Evolutionary conservation across 2,329 filamentous ascomycete genomes (phyloP), one percentile per base, ranked within the genome.

Genomic region (Purpureocillium lavendulum): DNA sequence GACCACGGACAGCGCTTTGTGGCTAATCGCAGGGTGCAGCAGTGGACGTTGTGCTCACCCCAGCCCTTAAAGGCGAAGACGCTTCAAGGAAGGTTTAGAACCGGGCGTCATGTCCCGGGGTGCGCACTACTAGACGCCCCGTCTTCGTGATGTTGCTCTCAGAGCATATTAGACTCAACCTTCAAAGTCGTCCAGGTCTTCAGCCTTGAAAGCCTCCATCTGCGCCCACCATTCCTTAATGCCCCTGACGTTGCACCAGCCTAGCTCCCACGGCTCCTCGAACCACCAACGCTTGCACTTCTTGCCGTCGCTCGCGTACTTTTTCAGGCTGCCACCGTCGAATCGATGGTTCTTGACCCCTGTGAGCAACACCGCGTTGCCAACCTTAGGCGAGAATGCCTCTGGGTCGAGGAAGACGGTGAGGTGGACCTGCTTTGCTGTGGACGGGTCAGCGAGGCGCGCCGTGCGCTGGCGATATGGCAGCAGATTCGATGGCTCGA

Each of bases 271-370:
- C 4, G 71, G 70, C 37, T 72, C 56, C 49, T 71, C 62, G 36
- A 67, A 67, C 73, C 73, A 76, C 73, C 73, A 77, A 11, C 44
- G 51, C 4, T 43, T 61, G 1, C 64, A 66, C 7, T 14, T 6
- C 3, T 32, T 13, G 2, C 49, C 47, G 42, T 67, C 65, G 42
- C 64, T 67, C 12, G 57, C 60, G 35, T 68, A 68, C 48, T 68
- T 67, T 47, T 67, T 68, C 37, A 68, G 42, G 26, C 62, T 65
- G 0, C 65, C 65, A 1, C 64, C 65, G 13, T 77, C 73, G 41
- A 71, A 76, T 2, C 64, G 54, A 36, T 78, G 74, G 26, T 77
- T 78, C 57, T 77, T 78, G 2, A 76, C 72, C 0, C 73, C 73
- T 0, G 70, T 60, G 1, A 78, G 54, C 4, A 78, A 45, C 1